phyloP scores from a whole-genome alignment of 495 filamentous ascomycete species.

The Xylaria bambusicola region DNA sequence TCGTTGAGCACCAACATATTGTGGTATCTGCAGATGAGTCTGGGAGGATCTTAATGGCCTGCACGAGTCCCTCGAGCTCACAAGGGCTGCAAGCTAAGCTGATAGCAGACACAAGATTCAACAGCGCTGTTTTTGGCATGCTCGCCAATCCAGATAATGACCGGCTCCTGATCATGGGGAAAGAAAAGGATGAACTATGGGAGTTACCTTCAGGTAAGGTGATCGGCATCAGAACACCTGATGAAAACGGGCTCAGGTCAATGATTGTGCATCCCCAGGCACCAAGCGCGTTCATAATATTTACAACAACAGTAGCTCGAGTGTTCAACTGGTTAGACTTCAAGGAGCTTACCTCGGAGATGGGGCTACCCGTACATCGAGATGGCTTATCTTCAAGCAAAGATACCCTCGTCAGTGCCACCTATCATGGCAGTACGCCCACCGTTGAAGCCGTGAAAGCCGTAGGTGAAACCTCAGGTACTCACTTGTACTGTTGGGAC shows the following conservation, averaged over 20 bases:
- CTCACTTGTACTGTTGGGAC: slow-evolving; percentile 6
- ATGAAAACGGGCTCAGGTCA: slow-evolving; percentile 12
- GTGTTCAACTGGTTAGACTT: slow-evolving; percentile 29
- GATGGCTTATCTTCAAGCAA: slow-evolving; percentile 11
- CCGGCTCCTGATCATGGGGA: slow-evolving; percentile 25
- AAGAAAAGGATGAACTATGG: slow-evolving; percentile 19
- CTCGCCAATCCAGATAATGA: slow-evolving; percentile 20
- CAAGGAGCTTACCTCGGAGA: slow-evolving; percentile 17
- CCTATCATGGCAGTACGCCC: slow-evolving; percentile 21
- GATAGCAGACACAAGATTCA: slow-evolving; percentile 18
- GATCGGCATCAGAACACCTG: slow-evolving; percentile 3
- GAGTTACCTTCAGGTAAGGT: slow-evolving; percentile 24
- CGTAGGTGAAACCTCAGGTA: slow-evolving; percentile 1
- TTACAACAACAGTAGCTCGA: slow-evolving; percentile 15
- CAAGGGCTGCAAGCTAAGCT: neutral
- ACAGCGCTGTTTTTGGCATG: slow-evolving; percentile 11
- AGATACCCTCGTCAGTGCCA: neutral
- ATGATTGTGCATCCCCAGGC: slow-evolving; percentile 5
- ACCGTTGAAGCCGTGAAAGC: slow-evolving; percentile 7
- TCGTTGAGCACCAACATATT: slow-evolving; percentile 14
- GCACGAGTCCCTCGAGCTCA: neutral
- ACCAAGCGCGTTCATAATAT: slow-evolving; percentile 18
- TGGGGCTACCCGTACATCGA: slow-evolving; percentile 4
- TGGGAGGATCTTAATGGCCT: slow-evolving; percentile 20
- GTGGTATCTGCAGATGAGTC: slow-evolving; percentile 27